Conservation (phyloP, 305 asterid species). For the Euphrasia arctica region DNA sequence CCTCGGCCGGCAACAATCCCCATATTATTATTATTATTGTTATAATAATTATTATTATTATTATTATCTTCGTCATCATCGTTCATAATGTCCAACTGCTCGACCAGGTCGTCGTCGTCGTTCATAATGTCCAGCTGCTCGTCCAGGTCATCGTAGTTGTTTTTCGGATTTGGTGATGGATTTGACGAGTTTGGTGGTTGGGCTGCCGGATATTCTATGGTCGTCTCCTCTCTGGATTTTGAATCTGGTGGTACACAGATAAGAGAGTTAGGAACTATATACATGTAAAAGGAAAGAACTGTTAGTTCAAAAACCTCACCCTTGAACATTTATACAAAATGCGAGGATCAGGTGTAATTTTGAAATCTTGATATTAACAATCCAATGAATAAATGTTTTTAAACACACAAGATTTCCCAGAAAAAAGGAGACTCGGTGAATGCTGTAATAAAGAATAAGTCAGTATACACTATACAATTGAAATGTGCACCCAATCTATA, state of each 20-base stretch:
- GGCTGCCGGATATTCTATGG: conserved; percentile 40
- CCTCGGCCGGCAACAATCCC: conserved; percentile 35
- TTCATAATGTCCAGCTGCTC: conserved; percentile 78
- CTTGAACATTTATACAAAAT: background rate
- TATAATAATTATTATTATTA: background rate
- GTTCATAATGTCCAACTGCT: conserved; percentile 73
- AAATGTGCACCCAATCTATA: background rate
- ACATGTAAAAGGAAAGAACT: background rate
- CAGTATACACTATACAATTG: background rate
- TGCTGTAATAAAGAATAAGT: background rate
- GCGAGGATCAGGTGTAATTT: too few relatives aligned
- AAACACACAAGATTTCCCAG: too few relatives aligned
- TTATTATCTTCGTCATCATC: conserved; percentile 40
- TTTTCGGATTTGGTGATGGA: conserved; percentile 53
- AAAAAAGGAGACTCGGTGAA: too few relatives aligned
- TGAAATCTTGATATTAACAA: too few relatives aligned
- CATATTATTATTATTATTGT: conserved; percentile 28
- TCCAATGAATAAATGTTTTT: too few relatives aligned
- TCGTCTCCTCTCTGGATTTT: conserved; percentile 55
- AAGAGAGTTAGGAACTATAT: conserved; percentile 15
- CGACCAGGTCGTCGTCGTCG: conserved; percentile 53
- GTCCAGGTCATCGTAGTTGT: conserved; percentile 56
- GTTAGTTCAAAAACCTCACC: too few relatives aligned
- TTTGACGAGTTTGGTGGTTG: conserved; percentile 41
- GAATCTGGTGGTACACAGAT: conserved; percentile 48